These are phyloP conservation scores for Colletotrichum salicis DNA, from an alignment of 2,329 filamentous ascomycete species.

Conservation along the genomic window DNA sequence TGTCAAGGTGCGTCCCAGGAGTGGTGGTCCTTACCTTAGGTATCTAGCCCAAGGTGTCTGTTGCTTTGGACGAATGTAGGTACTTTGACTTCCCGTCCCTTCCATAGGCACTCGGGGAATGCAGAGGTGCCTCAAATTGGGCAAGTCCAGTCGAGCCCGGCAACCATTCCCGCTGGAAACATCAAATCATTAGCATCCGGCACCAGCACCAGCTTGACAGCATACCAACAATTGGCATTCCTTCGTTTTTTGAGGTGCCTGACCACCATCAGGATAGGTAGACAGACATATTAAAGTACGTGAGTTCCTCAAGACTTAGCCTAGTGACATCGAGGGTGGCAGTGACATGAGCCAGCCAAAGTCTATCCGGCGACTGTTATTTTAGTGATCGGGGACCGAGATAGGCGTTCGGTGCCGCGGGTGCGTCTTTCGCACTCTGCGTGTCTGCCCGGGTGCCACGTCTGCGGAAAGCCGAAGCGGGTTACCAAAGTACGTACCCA, in stretches of 20 bases:
- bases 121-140: constrained; percentile 1
- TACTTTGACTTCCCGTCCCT: neutral
- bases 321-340: neutral
- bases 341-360: constrained; percentile 3
- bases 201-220: neutral
- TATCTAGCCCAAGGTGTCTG: neutral
- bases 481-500: constrained; percentile 12
- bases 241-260: neutral
- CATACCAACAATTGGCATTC: neutral
- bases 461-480: constrained; percentile 28
- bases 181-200: neutral
- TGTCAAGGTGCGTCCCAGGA: neutral
- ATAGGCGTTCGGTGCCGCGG: constrained; percentile 22
- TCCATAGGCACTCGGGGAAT: neutral
- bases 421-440: neutral
- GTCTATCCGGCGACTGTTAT: constrained; percentile 4
- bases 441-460: constrained; percentile 25
- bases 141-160: constrained; percentile 22
- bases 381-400: constrained; percentile 24
- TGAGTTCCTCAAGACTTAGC: neutral
- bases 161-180: neutral
- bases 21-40: no score
- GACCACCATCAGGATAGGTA: neutral
- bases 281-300: neutral
- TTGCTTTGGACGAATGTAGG: neutral